Percentiles rank a stretch among this genome's conserved stretches.
phyloP scores from a whole-genome alignment of 257 asterid species.

The Avicennia marina region DNA sequence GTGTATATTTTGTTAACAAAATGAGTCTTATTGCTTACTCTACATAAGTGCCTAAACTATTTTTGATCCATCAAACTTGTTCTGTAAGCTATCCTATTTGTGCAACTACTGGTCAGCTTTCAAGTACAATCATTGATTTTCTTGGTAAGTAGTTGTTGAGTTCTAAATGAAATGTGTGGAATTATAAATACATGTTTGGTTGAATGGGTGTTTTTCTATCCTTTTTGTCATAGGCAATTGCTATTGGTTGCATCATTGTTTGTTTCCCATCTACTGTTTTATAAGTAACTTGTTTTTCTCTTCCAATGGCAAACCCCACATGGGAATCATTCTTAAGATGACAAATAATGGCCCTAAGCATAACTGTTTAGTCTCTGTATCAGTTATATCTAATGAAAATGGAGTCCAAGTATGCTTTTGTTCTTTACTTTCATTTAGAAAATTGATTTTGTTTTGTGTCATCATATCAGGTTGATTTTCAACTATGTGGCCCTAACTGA shows the following conservation, averaged over 20 bases:
- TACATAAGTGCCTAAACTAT: not conserved
- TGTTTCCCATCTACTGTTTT: conserved; percentile 9
- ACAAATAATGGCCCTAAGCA: conserved; percentile 36
- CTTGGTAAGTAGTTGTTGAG: conserved; percentile 44
- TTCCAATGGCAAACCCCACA: conserved; percentile 37
- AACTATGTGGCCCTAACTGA: not conserved
- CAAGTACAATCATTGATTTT: conserved; percentile 47
- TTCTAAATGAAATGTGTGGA: conserved; percentile 5
- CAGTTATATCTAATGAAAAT: conserved; percentile 62
- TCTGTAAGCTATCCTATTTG: conserved; percentile 84
- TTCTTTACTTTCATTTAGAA: conserved; percentile 8
- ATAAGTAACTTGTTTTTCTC: conserved; percentile 4
- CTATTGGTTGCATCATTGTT: conserved; percentile 9
- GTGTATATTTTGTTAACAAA: not conserved
- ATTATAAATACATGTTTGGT: not conserved
- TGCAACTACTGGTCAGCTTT: conserved; percentile 60
- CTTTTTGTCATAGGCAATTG: not conserved
- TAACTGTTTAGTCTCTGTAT: conserved; percentile 77
- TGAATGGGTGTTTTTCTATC: not conserved
- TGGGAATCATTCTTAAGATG: conserved; percentile 64
- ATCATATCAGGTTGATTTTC: conserved; percentile 16
- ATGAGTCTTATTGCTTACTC: conserved; percentile 2
- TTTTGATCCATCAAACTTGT: conserved; percentile 12
- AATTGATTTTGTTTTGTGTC: conserved; percentile 4
- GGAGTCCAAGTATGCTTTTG: conserved; percentile 50